phyloP scores from a whole-genome alignment of 2,329 filamentous ascomycete species.

The Huntiella bhutanensis region DNA sequence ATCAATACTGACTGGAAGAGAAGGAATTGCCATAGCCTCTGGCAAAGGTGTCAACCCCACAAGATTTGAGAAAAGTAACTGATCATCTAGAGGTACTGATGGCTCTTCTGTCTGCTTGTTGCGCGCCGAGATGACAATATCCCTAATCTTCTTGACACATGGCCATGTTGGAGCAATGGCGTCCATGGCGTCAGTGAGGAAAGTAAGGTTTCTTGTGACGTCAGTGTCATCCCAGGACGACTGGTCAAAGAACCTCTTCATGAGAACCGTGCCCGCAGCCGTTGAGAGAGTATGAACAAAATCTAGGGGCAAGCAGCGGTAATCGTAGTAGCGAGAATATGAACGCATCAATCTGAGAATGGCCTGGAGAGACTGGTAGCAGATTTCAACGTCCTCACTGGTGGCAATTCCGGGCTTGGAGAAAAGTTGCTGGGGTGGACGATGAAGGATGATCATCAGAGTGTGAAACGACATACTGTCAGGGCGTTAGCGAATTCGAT shows the following conservation, averaged over 20 bases:
- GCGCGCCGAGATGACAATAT: slow-evolving; percentile 16
- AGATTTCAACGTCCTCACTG: slow-evolving; percentile 29
- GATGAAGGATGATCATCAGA: slow-evolving; percentile 31
- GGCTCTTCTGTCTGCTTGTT: slow-evolving; percentile 1
- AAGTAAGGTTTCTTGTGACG: slow-evolving; percentile 30
- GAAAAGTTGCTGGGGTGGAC: slow-evolving; percentile 26
- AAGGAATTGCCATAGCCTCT: background rate
- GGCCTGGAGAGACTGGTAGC: slow-evolving; percentile 28
- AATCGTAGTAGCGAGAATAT: slow-evolving; percentile 26
- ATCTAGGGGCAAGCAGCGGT: slow-evolving; percentile 25
- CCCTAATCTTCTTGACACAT: slow-evolving; percentile 24
- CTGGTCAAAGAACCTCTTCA: slow-evolving; percentile 25
- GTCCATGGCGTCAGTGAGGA: slow-evolving; percentile 29
- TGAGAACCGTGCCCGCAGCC: slow-evolving; percentile 26
- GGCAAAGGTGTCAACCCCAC: background rate
- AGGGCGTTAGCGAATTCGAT: background rate
- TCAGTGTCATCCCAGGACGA: slow-evolving; percentile 23
- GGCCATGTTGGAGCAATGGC: slow-evolving; percentile 32
- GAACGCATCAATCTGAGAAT: slow-evolving; percentile 26
- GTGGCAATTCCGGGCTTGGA: slow-evolving; percentile 21
- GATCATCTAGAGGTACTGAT: background rate
- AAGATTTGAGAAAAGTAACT: slow-evolving; percentile 2
- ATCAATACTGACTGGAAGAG: too few species aligned
- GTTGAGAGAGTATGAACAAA: slow-evolving; percentile 31
- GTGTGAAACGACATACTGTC: slow-evolving; percentile 27